Conservation (phyloP, 208 protist species). For the Crithidia bombi region DNA sequence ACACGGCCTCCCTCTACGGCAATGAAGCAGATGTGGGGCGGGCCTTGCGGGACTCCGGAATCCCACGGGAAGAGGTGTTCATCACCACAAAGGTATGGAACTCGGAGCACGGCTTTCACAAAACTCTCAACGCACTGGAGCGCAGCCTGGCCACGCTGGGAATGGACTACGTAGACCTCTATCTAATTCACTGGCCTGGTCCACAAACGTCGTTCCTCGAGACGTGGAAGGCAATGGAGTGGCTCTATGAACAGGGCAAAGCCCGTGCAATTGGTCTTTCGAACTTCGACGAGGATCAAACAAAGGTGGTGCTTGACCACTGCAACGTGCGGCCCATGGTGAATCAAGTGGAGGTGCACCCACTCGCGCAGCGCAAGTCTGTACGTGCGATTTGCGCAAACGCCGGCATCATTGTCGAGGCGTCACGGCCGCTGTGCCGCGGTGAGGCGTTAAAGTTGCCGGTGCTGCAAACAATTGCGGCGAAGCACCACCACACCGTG, state of each 20-base stretch:
- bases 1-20: constrained; percentile 81
- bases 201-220: constrained; percentile 50
- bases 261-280: constrained; percentile 90
- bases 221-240: constrained; percentile 73
- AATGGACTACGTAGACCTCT: constrained; percentile 96
- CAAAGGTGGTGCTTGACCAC: constrained; percentile 63
- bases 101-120: constrained; percentile 62
- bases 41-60: constrained; percentile 53
- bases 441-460: constrained; percentile 39
- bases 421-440: constrained; percentile 51
- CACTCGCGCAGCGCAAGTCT: constrained; percentile 57
- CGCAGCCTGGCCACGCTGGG: constrained; percentile 77
- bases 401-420: constrained; percentile 61
- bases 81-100: constrained; percentile 92
- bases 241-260: constrained; percentile 68
- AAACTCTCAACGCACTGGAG: constrained; percentile 70
- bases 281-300: constrained; percentile 80
- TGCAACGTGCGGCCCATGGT: constrained; percentile 81
- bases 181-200: constrained; percentile 97
- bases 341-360: constrained; percentile 94
- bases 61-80: constrained; percentile 89
- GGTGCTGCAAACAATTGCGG: constrained; percentile 35
- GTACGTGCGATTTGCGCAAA: constrained; percentile 74
- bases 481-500: constrained; percentile 44
- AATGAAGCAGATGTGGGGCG: constrained; percentile 80